Evolutionary conservation across 2,329 filamentous ascomycete genomes (phyloP).

Genomic region (Colletotrichum sublineola): DNA sequence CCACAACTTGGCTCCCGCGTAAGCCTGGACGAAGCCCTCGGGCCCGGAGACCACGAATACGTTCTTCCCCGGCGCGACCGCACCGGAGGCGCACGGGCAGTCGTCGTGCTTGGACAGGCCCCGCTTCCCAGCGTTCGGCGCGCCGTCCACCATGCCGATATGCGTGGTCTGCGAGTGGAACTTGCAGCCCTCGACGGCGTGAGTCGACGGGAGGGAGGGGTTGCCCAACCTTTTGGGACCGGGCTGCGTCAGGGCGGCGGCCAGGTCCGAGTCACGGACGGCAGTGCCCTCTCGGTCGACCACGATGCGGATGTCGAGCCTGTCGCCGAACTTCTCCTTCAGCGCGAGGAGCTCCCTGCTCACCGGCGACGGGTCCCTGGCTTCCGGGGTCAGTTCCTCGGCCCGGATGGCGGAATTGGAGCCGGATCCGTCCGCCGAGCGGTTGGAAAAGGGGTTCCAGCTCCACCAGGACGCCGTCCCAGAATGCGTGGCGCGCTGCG

Average conservation of each 20-base stretch:
- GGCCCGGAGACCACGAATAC: slow-evolving; percentile 90
- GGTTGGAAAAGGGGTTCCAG: slow-evolving; percentile 33
- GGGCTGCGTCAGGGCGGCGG: slow-evolving; percentile 47
- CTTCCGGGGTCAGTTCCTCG: slow-evolving; percentile 43
- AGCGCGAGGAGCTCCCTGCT: slow-evolving; percentile 74
- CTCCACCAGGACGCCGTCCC: slow-evolving; percentile 29
- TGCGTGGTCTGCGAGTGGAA: slow-evolving; percentile 49
- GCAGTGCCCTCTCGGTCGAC: slow-evolving; percentile 83
- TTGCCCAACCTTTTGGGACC: slow-evolving; percentile 26
- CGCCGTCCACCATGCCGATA: slow-evolving; percentile 43
- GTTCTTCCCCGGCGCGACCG: slow-evolving; percentile 62
- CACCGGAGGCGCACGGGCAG: slow-evolving; percentile 46
- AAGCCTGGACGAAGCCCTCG: slow-evolving; percentile 86
- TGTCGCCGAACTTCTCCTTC: slow-evolving; percentile 67
- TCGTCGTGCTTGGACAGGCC: slow-evolving; percentile 18
- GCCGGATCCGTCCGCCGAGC: neutral
- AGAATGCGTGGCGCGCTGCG: slow-evolving; percentile 17
- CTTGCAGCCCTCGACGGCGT: slow-evolving; percentile 44
- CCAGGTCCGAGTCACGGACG: slow-evolving; percentile 69
- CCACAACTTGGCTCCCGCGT: slow-evolving; percentile 86
- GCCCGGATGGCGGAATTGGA: slow-evolving; percentile 33
- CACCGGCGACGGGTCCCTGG: slow-evolving; percentile 60
- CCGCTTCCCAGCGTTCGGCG: slow-evolving; percentile 34
- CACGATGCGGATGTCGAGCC: slow-evolving; percentile 78
- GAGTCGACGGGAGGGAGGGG: slow-evolving; percentile 55